phyloP scores from a whole-genome alignment of 83 land plant species.

The Picea engelmannii region DNA sequence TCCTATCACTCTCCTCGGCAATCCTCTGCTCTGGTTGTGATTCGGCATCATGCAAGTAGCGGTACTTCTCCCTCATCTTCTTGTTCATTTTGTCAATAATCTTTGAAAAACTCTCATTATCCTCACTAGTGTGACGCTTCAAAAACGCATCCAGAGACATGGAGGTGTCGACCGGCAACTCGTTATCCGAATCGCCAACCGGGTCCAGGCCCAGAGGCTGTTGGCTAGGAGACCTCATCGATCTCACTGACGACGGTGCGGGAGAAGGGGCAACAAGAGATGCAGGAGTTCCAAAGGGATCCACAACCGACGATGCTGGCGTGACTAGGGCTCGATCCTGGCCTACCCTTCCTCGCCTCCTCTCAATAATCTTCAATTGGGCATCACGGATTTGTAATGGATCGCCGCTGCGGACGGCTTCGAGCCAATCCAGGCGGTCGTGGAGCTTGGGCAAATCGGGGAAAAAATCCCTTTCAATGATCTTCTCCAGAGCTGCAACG shows the following conservation, averaged over 20 bases:
- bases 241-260: conserved; percentile 14
- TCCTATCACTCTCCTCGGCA: conserved; percentile 37
- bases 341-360: conserved; percentile 35
- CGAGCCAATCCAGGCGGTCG: conserved; percentile 93
- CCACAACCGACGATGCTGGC: conserved; percentile 20
- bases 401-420: conserved; percentile 84
- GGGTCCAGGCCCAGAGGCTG: neutral
- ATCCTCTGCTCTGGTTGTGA: conserved; percentile 10
- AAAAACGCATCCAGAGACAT: conserved; percentile 75
- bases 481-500: conserved; percentile 90
- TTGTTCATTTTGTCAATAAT: conserved; percentile 83
- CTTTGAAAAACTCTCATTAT: conserved; percentile 84
- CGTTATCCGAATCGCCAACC: neutral
- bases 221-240: conserved; percentile 17
- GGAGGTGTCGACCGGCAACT: conserved; percentile 12
- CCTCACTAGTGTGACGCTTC: conserved; percentile 86
- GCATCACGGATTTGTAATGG: conserved; percentile 86
- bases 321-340: conserved; percentile 21
- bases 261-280: conserved; percentile 20
- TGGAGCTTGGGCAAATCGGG: conserved; percentile 95
- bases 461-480: conserved; percentile 94
- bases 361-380: conserved; percentile 90
- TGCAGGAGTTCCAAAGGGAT: conserved; percentile 27
- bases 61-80: conserved; percentile 72
- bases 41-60: conserved; percentile 33